Evolutionary conservation across 345 rosid species (phyloP), one percentile per base, ranked within the genome.

Genomic region (Pistacia vera): DNA sequence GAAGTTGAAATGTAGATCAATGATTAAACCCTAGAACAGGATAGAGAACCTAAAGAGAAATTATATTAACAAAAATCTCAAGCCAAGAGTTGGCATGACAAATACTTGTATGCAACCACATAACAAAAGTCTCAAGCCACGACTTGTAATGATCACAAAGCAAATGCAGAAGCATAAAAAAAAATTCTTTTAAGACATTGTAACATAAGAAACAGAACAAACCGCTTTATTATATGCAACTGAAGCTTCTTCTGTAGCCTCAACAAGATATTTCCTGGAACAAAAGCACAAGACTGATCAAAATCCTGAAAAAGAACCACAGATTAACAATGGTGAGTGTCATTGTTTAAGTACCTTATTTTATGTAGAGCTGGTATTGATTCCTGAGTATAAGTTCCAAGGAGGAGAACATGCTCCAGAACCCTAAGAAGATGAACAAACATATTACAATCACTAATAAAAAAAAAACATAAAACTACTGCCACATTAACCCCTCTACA

Each of bases 151-250:
- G 46, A 41, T 41, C 46, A 41, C 46, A 41, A 41, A 41, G 1
- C 46, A 41, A 8, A 41, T 8, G 8, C 9, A 28, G 11, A 20
- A 0, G 0, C 10, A 22, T 59, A 1, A 30, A 30, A 3, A 3
- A 10, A 18, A 59, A 25, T 22, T 20, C 18, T 25, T 25, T 7
- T 65, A 41, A 16, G 28, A n/a, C 7, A 61, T 13, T 36, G 14
- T n/a, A 64, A 63, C 67, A 35, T 14, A 74, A 74, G 54, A 36
- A n/a, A 55, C 49, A 78, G 73, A 56, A 86, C 93, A 79, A 76
- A 96, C 99, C 88, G 98, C 97, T 91, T 96, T 96, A 79, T 91
- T 96, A 69, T 96, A 96, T 56, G 94, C 97, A 78, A 90, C 85
- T 72, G 98, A 91, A 79, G 98, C 97, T 88, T 93, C 98, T 81